phyloP scores from a whole-genome alignment of 768 basidiomycete species.

The Clathrus columnatus region DNA sequence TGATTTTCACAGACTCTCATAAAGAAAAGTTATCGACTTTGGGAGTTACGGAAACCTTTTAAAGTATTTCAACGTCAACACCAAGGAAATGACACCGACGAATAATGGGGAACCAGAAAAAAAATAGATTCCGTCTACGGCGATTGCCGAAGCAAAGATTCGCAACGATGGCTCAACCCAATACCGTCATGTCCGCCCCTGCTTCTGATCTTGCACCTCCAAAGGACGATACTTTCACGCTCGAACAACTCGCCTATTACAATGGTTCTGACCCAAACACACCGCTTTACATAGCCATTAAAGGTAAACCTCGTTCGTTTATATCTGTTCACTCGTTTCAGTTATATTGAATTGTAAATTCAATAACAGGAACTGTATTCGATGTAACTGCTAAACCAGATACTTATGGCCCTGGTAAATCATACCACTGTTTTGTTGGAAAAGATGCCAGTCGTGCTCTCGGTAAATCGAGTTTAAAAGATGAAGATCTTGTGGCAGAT shows the following conservation, averaged over 20 bases:
- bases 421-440: conserved; percentile 84
- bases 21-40: too few species aligned
- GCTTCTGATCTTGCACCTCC: conserved; percentile 55
- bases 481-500: conserved; percentile 81
- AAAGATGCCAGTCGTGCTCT: conserved; percentile 88
- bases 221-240: conserved; percentile 71
- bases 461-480: conserved; percentile 81
- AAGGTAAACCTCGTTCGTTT: conserved; percentile 49
- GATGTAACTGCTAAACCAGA: conserved; percentile 81
- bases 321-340: background rate
- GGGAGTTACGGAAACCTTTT: too few species aligned
- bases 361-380: conserved; percentile 67
- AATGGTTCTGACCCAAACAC: conserved; percentile 57
- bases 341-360: conserved; percentile 2
- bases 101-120: too few species aligned
- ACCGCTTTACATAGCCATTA: conserved; percentile 90
- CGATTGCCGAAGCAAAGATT: background rate
- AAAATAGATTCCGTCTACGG: too few species aligned
- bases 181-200: conserved; percentile 61
- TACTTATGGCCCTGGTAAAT: conserved; percentile 76
- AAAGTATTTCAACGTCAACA: too few species aligned
- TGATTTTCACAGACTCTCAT: too few species aligned
- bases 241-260: conserved; percentile 54
- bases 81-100: too few species aligned
- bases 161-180: conserved; percentile 4